Evolutionary conservation across 371 early-diverging fungal species (phyloP).

Genomic region (Rhizopus stolonifer): DNA sequence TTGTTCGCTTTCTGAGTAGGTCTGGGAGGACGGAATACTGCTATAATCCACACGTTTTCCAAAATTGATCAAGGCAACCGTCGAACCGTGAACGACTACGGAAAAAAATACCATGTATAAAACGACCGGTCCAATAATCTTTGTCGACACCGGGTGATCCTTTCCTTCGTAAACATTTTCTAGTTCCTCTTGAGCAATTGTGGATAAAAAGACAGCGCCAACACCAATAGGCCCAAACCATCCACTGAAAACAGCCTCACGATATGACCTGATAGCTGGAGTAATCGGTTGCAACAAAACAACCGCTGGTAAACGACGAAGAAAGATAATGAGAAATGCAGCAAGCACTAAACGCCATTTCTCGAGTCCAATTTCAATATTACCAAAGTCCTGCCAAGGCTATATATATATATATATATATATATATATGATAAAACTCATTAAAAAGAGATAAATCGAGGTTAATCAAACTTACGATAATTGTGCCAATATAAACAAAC

Average conservation of each 20-base stretch:
- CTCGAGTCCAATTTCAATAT: conserved; percentile 44
- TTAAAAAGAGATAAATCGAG: too few relatives aligned
- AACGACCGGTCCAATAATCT: conserved; percentile 62
- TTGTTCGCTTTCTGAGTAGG: conserved; percentile 23
- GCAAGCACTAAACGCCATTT: conserved; percentile 71
- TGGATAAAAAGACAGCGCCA: conserved; percentile 81
- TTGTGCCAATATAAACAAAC: conserved; percentile 92
- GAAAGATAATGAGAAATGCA: conserved; percentile 69
- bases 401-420: conserved; percentile 4
- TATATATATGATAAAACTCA: conserved; percentile 1
- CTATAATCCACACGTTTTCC: conserved; percentile 43
- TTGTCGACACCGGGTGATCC: conserved; percentile 27
- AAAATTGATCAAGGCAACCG: conserved; percentile 72
- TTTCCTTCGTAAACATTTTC: conserved; percentile 32
- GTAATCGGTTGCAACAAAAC: conserved; percentile 65
- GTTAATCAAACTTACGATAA: conserved; percentile 61
- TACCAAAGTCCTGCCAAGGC: conserved; percentile 74
- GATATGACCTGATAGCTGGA: conserved; percentile 69
- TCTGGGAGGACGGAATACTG: conserved; percentile 36
- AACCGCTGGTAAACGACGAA: conserved; percentile 85
- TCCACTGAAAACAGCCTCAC: conserved; percentile 92
- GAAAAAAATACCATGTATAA: conserved; percentile 78
- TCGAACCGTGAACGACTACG: conserved; percentile 82
- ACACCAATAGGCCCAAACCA: conserved; percentile 96
- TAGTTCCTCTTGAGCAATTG: conserved; percentile 57